Evolutionary conservation across 192 early-diverging fungal species (phyloP), one percentile per base, ranked within the genome.

Genomic region (Backusella morwellensis): DNA sequence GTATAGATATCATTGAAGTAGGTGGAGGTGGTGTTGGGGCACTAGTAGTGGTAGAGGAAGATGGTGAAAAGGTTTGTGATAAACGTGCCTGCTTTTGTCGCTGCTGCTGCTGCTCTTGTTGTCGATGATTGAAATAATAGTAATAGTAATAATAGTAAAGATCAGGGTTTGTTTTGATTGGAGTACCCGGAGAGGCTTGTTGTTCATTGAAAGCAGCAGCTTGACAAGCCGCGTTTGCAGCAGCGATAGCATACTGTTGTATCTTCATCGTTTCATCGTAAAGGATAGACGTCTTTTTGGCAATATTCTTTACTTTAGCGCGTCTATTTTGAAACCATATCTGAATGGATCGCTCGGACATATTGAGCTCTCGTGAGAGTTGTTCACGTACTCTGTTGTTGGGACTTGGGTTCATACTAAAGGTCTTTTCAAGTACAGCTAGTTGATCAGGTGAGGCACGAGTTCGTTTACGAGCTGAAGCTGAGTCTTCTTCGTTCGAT

Each of bases 321-420:
- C 93, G 82, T 69, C 91, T 80, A 83, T 95, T 95, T 77, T 95
- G 93, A 80, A 95, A 95, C 93, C 93, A 95, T 38, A 95, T 93
- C 75, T 95, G 93, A 73, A 95, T 91, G 86, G 91, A 87, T 35
- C 93, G 88, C 66, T 88, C 85, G 4, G 89, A 86, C 91, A 95
- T 92, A 59, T 88, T 88, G n/a, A 94, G 82, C 42, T 87, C 81
- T 75, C 89, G 86, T 35, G 91, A 91, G 9, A 95, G 80, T n/a
- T 86, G 86, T 63, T 91, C 88, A 19, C 93, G 88, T 21, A 90
- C 84, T 56, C 88, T 84, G 26, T 88, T 84, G 75, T 88, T 90
- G 54, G 93, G 93, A 42, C 90, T 91, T 26, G 91, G 88, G 72
- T 93, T 88, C 19, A 85, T 82, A 68, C 80, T 82, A 67, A 93